These are phyloP conservation scores for Sclerotinia borealis DNA, from an alignment of 2,329 filamentous ascomycete genomes.

Conservation along the genomic window DNA sequence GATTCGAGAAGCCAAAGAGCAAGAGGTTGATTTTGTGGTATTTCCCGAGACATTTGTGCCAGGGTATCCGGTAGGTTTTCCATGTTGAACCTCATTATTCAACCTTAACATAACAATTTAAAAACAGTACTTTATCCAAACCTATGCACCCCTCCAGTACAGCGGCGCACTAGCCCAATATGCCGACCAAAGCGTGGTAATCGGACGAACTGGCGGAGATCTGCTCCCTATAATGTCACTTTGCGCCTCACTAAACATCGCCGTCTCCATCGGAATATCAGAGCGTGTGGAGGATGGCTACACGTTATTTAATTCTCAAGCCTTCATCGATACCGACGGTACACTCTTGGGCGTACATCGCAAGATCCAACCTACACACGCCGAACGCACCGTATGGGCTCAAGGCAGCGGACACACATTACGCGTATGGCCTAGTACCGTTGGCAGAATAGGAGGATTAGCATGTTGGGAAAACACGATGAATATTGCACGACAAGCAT, in stretches of 20 bases:
- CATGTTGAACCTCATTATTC: fast-evolving
- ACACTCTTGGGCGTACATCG: neutral
- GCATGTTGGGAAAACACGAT: neutral
- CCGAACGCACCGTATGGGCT: neutral
- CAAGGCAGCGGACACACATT: neutral
- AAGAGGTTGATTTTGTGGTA: neutral
- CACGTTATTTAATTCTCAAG: neutral
- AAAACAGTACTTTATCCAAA: neutral
- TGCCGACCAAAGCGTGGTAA: neutral
- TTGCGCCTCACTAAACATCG: neutral
- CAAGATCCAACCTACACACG: neutral
- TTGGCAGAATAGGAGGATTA: neutral
- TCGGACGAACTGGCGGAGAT: neutral
- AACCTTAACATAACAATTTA: neutral
- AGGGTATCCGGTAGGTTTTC: neutral
- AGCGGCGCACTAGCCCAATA: neutral
- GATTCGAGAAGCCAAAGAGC: neutral
- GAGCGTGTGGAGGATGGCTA: neutral
- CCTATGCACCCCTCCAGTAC: neutral
- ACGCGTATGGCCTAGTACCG: neutral
- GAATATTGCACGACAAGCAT: neutral
- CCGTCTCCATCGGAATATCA: neutral
- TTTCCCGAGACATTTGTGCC: slow-evolving; percentile 5
- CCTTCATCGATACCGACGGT: neutral
- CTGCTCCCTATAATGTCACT: neutral